A percentile compares a stretch with the other conserved stretches of the same genome.
These are phyloP conservation scores for Boletus subparvulus DNA, from an alignment of 768 basidiomycete genomes.

Conservation along the genomic window DNA sequence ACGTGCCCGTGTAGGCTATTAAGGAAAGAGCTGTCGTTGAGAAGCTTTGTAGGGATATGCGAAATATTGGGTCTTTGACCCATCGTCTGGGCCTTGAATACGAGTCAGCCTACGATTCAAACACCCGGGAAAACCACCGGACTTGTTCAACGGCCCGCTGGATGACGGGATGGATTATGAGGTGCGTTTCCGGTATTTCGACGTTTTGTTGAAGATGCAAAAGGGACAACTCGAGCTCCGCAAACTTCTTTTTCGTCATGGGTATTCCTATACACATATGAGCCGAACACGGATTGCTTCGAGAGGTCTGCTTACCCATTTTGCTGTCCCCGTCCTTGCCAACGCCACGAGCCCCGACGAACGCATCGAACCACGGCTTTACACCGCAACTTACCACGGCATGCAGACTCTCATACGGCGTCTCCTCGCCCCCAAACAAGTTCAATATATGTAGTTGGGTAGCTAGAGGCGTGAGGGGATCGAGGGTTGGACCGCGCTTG, in stretches of 20 bases:
- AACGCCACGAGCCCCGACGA: slow-evolving; percentile 78
- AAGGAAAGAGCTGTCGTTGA: slow-evolving; percentile 88
- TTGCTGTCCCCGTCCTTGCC: slow-evolving; percentile 79
- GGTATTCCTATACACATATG: slow-evolving; percentile 64
- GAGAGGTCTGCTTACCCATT: slow-evolving; percentile 56
- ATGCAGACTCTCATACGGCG: slow-evolving; percentile 94
- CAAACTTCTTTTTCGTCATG: slow-evolving; percentile 99
- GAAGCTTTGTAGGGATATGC: slow-evolving; percentile 66
- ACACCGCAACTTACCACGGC: slow-evolving; percentile 94
- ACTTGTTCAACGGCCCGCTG: slow-evolving; percentile 81
- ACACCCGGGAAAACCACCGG: slow-evolving; percentile 11
- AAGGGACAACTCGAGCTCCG: slow-evolving; percentile 91
- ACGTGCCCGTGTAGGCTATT: slow-evolving; percentile 92
- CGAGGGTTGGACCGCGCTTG: slow-evolving; percentile 84
- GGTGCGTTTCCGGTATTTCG: slow-evolving; percentile 95
- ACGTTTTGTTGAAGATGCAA: slow-evolving; percentile 98
- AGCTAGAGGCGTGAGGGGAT: slow-evolving; percentile 75
- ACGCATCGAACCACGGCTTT: slow-evolving; percentile 98
- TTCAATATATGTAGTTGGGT: slow-evolving; percentile 90
- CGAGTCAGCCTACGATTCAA: slow-evolving; percentile 31
- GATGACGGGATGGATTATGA: slow-evolving; percentile 88
- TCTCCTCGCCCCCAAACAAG: slow-evolving; percentile 83
- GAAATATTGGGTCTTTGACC: slow-evolving; percentile 71
- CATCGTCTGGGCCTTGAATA: slow-evolving; percentile 42
- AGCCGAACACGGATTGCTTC: not conserved